These are phyloP conservation scores for Pyronema omphalodes DNA, from an alignment of 495 filamentous ascomycete genomes.

Conservation along the genomic window DNA sequence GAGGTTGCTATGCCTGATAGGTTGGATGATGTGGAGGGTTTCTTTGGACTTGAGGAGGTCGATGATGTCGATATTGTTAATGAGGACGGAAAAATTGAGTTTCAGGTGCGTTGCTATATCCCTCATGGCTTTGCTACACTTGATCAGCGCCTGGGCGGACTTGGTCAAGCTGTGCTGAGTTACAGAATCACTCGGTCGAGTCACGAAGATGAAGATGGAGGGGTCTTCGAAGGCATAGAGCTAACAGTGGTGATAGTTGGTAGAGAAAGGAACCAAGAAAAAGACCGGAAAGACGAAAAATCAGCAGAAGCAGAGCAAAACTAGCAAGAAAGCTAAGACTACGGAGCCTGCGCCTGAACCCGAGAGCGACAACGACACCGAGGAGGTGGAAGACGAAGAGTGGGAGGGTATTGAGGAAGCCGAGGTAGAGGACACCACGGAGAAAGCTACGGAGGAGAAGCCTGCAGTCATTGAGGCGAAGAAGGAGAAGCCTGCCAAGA, in stretches of 20 bases:
- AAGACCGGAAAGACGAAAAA: conserved; percentile 5
- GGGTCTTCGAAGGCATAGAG: too few relatives aligned
- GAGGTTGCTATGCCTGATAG: conserved; percentile 67
- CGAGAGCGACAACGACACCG: not conserved
- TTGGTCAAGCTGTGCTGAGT: too few relatives aligned
- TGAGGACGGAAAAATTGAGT: conserved; percentile 29
- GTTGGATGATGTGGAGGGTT: conserved; percentile 81
- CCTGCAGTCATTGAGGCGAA: conserved; percentile 25
- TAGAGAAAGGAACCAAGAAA: not conserved
- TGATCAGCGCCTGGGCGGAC: too few relatives aligned
- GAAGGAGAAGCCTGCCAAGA: conserved; percentile 26
- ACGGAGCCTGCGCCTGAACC: conserved; percentile 8
- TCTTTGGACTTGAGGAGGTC: conserved; percentile 84
- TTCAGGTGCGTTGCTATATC: conserved; percentile 28
- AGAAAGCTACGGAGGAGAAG: not conserved
- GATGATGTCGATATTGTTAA: conserved; percentile 71
- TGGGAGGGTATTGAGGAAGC: conserved; percentile 38
- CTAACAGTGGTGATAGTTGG: not conserved
- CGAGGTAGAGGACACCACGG: conserved; percentile 11
- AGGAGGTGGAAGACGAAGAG: conserved; percentile 29
- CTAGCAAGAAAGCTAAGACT: conserved; percentile 25
- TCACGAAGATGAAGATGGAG: too few relatives aligned
- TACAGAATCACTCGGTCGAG: too few relatives aligned
- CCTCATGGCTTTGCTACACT: too few relatives aligned
- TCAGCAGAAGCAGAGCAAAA: conserved; percentile 16